phyloP scores from a whole-genome alignment of 345 rosid species.

The Lenwebbia sp. region DNA sequence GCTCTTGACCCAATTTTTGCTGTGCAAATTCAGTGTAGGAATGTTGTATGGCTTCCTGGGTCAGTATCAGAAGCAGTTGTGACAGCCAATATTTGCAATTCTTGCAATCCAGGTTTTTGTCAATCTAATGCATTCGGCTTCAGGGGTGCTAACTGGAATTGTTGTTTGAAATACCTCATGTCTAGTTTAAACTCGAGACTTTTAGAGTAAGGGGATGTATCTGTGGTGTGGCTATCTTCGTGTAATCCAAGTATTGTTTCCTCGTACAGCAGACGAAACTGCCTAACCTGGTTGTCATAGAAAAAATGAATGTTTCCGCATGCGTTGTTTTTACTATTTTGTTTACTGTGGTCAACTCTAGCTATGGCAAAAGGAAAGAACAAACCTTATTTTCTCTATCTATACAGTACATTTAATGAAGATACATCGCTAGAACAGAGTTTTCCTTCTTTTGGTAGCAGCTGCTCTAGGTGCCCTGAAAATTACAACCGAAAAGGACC shows the following conservation, averaged over 20 bases:
- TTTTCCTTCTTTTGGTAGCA: background rate
- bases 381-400: background rate
- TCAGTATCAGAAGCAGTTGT: constrained; percentile 76
- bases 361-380: background rate
- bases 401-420: background rate
- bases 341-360: background rate
- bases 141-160: background rate
- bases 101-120: constrained; percentile 67
- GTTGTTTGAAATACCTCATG: background rate
- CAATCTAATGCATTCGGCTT: background rate
- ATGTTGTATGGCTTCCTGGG: constrained; percentile 96
- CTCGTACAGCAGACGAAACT: background rate
- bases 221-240: background rate
- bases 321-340: background rate
- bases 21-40: constrained; percentile 59
- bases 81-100: constrained; percentile 58
- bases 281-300: background rate
- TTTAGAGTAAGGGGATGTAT: background rate
- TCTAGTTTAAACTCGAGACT: background rate
- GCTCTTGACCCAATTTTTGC: background rate
- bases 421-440: background rate
- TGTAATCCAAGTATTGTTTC: background rate
- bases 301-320: background rate
- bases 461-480: background rate
- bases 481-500: background rate